Evolutionary conservation across 805 yeast genomes (phyloP).

Genomic region (Saccharomycopsis fibuligera): DNA sequence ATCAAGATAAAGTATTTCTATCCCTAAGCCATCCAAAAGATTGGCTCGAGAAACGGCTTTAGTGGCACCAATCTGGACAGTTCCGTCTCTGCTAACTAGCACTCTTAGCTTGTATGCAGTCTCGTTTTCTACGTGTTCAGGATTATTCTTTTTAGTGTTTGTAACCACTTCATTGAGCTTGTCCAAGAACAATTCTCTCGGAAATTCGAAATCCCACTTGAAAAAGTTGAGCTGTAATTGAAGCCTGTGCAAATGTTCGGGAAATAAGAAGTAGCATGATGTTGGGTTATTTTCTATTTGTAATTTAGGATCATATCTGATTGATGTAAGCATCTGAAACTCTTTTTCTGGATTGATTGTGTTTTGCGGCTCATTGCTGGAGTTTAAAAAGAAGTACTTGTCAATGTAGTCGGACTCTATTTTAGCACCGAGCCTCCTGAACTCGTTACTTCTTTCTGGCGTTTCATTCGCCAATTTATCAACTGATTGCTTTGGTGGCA

Average conservation of each 20-base stretch:
- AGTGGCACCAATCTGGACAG: constrained; percentile 32
- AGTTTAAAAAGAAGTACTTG: constrained; percentile 6
- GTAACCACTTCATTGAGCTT: constrained; percentile 35
- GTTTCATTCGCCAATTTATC: too few species aligned
- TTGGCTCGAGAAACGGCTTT: constrained; percentile 16
- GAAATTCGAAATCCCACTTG: constrained; percentile 38
- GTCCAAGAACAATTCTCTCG: constrained; percentile 36
- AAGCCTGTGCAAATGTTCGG: constrained; percentile 58
- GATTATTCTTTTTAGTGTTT: constrained; percentile 6
- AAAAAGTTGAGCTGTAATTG: constrained; percentile 50
- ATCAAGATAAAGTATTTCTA: neutral
- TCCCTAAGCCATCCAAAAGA: constrained; percentile 26
- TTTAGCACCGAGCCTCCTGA: too few species aligned
- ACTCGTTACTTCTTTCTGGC: too few species aligned
- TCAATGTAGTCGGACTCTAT: constrained; percentile 1
- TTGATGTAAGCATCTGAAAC: constrained; percentile 60
- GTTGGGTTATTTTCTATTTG: constrained; percentile 11
- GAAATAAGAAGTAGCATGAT: constrained; percentile 49
- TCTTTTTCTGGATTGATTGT: constrained; percentile 24
- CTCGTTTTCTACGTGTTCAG: constrained; percentile 13
- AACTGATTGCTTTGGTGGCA: too few species aligned
- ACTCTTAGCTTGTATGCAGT: constrained; percentile 43
- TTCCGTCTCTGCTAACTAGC: constrained; percentile 33
- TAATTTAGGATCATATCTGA: constrained; percentile 68
- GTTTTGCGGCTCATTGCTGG: neutral